Percentiles rank a stretch among this genome's conserved stretches.
Evolutionary conservation across 371 early-diverging fungal genomes (phyloP).

Genomic region (Capillidium heterosporum): DNA sequence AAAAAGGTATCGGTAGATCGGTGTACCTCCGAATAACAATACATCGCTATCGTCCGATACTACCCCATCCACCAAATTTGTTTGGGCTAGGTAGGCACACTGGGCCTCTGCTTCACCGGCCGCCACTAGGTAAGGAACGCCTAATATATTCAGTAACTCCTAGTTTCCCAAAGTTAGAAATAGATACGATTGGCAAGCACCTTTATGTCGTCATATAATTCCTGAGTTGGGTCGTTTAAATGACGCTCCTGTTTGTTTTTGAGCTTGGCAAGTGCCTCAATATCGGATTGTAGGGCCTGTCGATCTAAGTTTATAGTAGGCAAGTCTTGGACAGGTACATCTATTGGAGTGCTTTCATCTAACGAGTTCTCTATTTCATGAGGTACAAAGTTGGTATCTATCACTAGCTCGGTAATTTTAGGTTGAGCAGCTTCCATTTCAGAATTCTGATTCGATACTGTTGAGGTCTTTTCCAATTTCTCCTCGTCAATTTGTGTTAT

Average conservation of each 20-base stretch:
- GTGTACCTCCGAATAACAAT: conserved; percentile 84
- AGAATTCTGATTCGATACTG: no score
- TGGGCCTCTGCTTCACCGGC: conserved; percentile 97
- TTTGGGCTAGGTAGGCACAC: conserved; percentile 63
- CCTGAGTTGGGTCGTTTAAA: conserved; percentile 38
- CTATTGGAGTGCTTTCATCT: no score
- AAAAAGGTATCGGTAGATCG: conserved; percentile 92
- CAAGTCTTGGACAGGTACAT: no score
- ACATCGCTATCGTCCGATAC: conserved; percentile 98
- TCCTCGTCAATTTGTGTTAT: no score
- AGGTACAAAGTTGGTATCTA: no score
- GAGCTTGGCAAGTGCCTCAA: conserved; percentile 19
- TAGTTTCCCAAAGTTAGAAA: no score
- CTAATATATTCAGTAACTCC: conserved; percentile 77
- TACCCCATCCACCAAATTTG: conserved; percentile 83
- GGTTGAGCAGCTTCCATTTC: no score
- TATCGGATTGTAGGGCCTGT: background rate
- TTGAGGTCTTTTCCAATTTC: no score
- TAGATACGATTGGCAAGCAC: no score
- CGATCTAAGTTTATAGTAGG: no score
- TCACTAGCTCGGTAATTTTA: no score
- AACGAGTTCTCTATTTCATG: no score
- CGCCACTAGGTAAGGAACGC: conserved; percentile 86
- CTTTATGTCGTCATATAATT: conserved; percentile 53
- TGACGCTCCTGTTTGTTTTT: conserved; percentile 38